Evolutionary conservation across 371 early-diverging fungal species (phyloP).

Genomic region (Circinella minor): DNA sequence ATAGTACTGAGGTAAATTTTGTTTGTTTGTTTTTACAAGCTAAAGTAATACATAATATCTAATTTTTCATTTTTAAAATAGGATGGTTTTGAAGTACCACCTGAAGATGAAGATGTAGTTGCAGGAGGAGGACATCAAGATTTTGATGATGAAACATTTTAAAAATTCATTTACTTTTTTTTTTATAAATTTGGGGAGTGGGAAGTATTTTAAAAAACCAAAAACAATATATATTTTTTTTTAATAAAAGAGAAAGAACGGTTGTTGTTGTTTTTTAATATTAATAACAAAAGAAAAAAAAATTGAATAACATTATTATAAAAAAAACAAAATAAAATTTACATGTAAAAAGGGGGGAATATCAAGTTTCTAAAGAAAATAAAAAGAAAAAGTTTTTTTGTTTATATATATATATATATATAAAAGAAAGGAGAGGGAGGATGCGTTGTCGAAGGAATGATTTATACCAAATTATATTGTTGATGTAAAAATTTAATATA

Average conservation of each 20-base stretch:
- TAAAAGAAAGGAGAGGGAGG: no score
- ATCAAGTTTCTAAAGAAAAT: neutral
- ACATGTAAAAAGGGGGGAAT: no score
- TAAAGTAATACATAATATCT: neutral
- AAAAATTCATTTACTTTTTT: constrained; percentile 7
- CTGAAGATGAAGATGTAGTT: constrained; percentile 32
- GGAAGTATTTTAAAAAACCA: no score
- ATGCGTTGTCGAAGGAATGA: neutral
- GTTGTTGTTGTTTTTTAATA: no score
- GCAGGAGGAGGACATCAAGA: constrained; percentile 25
- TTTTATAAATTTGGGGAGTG: neutral
- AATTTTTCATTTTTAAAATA: constrained; percentile 5
- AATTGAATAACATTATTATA: no score
- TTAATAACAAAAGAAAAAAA: neutral
- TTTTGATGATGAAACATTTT: constrained; percentile 52
- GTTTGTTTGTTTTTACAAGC: neutral
- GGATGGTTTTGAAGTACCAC: constrained; percentile 45
- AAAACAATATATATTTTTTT: no score
- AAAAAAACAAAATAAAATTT: no score
- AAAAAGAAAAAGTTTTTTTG: neutral
- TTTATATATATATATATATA: no score
- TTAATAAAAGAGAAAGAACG: no score
- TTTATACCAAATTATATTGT: neutral
- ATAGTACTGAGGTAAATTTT: constrained; percentile 76
- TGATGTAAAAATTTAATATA: constrained; percentile 35